Base-by-base conservation (phyloP, 768 basidiomycete species). In the Serendipita sp. region DNA sequence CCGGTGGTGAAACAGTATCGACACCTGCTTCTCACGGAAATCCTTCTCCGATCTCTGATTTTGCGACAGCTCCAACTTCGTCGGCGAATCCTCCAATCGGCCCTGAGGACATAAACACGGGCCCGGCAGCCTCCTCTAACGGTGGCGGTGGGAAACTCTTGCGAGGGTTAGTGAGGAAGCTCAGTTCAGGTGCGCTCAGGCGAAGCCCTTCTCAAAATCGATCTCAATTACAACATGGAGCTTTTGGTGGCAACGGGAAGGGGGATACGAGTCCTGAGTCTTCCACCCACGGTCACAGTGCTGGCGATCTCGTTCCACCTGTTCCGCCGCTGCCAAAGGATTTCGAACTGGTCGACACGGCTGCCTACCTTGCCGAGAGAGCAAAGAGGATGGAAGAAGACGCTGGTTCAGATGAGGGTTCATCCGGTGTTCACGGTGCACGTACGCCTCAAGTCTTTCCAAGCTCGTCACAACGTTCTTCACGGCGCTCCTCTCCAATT, bases 111-210 rank as follows among this genome's bases (percentile, higher is more conserved):
- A 41, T 41, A 41, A 41, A 41, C 41, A 7, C 41, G 5, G 13
- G 13, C 41, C 5, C 41, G 48, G 48, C 18, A 32, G 30, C 48
- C 48, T 51, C 48, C 48, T 51, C 56, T 23, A 35, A 2, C 28
- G 34, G 56, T 35, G 34, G 56, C 36, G 56, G 56, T 60, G 56
- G 56, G 56, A 60, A 60, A 36, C 35, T 60, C 13, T 41, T 41
- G 56, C 56, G 56, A 60, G 56, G 56, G 11, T 35, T 60, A 35
- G 56, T 60, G 28, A 60, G 36, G 56, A 60, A 60, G 56, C 34
- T 60, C 28, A 60, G 56, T 18, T 28, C 16, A 11, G 56, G 56
- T 10, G 56, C 28, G 8, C 35, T 60, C 16, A 32, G 34, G 35
- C 18, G 56, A n/a, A 30, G 28, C 18, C 16, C 56, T 52, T 52